Evolutionary conservation across 2,329 filamentous ascomycete species (phyloP), one percentile per base, ranked within the genome.

Genomic region (Aspergillus sp.): DNA sequence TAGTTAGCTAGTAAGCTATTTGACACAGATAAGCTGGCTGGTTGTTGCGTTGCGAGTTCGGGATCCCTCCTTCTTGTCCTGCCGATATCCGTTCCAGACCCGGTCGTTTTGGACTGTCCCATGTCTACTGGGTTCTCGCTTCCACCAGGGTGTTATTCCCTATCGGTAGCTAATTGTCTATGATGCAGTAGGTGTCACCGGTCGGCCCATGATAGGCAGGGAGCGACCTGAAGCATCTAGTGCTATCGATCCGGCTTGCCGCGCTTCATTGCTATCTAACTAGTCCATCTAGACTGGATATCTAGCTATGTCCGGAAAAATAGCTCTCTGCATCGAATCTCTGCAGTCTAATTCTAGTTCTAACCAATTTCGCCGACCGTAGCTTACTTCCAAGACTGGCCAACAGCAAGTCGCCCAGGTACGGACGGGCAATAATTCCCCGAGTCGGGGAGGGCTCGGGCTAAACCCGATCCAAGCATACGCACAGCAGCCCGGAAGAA

Each of bases 381-480:
- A 54, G n/a, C 30, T n/a, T 30, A 30, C 28, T 12, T 30, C 28
- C 28, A 30, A 30, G 28, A 30, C 28, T 30, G 28, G 28, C 28
- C 28, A 30, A 30, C 28, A 30, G 28, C 1, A 30, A 30, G 28
- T 21, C 17, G 17, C 28, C 50, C 50, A 52, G 30, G 30, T 36
- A 23, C 30, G 51, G 32, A 36, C 32, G 32, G 32, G 32, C 51
- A 21, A 53, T 41, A 53, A 53, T 41, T 53, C 51, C 51, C 51
- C 51, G 51, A 53, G 21, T 53, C 38, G 17, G 51, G 4, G 17
- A 17, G n/a, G 30, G 28, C 30, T 53, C 51, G 52, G 53, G 32
- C 53, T 55, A 55, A 30, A 32, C 53, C 53, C 53, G 52, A 55
- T 41, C 36, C 52, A 55, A 55, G 28, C 39, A 32, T 28, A 17